Evolutionary conservation across 768 basidiomycete species (phyloP).

Genomic region (Leccinum sublutescens): DNA sequence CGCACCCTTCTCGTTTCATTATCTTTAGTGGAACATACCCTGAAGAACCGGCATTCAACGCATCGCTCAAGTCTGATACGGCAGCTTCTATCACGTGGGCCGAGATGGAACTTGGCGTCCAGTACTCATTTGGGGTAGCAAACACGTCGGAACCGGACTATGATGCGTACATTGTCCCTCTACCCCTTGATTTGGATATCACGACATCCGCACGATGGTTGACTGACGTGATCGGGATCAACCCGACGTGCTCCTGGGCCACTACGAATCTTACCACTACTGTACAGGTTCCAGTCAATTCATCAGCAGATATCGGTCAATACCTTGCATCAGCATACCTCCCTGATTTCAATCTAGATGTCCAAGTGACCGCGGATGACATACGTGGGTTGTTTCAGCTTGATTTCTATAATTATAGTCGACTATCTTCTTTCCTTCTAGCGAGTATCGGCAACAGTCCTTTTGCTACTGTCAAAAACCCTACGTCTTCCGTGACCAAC

Average conservation of each 20-base stretch:
- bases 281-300: constrained; percentile 14
- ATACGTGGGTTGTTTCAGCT: constrained; percentile 7
- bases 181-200: constrained; percentile 16
- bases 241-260: constrained; percentile 29
- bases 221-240: constrained; percentile 27
- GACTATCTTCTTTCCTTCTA: background rate
- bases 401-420: background rate
- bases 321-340: constrained; percentile 16
- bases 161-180: constrained; percentile 19
- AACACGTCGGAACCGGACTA: constrained; percentile 16
- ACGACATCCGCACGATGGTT: constrained; percentile 27
- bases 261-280: constrained; percentile 24
- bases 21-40: constrained; percentile 5
- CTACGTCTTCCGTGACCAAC: constrained; percentile 14
- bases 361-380: constrained; percentile 1
- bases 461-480: constrained; percentile 10
- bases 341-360: constrained; percentile 17
- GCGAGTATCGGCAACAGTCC: background rate
- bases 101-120: constrained; percentile 23
- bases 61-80: constrained; percentile 7
- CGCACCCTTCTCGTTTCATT: background rate
- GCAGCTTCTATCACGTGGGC: constrained; percentile 28
- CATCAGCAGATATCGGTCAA: background rate
- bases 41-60: background rate
- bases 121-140: constrained; percentile 22